Evolutionary conservation across 169 alveolate genomes (phyloP).

Genomic region (Eimeria acervulina): DNA sequence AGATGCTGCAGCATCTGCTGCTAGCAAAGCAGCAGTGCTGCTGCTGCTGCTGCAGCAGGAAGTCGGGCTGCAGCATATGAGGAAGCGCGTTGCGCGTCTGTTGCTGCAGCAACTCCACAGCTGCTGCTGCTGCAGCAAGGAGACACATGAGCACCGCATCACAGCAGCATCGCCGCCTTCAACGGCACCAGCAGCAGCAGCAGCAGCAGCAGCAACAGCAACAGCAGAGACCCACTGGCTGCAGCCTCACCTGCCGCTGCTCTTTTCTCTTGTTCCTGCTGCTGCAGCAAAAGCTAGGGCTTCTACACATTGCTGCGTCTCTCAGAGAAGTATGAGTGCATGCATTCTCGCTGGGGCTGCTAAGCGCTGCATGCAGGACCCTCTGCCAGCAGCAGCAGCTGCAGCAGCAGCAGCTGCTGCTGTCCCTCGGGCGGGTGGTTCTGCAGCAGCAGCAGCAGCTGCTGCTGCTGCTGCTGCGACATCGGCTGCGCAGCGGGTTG

Average conservation of each 20-base stretch:
- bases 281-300: neutral
- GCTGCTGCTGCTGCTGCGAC: neutral
- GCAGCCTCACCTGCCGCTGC: conserved; percentile 43
- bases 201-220: neutral
- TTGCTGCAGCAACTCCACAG: conserved; percentile 4
- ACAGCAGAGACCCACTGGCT: too few relatives aligned
- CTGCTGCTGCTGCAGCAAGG: conserved; percentile 14
- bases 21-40: neutral
- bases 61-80: neutral
- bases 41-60: conserved; percentile 64
- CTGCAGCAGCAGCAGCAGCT: conserved; percentile 5
- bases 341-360: neutral
- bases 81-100: neutral
- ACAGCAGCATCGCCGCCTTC: neutral
- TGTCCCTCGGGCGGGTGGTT: neutral
- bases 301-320: neutral
- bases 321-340: neutral
- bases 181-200: conserved; percentile 26
- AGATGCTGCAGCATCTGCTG: neutral
- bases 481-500: neutral
- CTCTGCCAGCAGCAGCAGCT: conserved; percentile 12
- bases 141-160: neutral
- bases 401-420: conserved; percentile 12
- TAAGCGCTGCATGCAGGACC: conserved; percentile 22
- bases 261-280: neutral